phyloP scores from a whole-genome alignment of 352 stramenopile genomes.

The Phytophthora kernoviae region DNA sequence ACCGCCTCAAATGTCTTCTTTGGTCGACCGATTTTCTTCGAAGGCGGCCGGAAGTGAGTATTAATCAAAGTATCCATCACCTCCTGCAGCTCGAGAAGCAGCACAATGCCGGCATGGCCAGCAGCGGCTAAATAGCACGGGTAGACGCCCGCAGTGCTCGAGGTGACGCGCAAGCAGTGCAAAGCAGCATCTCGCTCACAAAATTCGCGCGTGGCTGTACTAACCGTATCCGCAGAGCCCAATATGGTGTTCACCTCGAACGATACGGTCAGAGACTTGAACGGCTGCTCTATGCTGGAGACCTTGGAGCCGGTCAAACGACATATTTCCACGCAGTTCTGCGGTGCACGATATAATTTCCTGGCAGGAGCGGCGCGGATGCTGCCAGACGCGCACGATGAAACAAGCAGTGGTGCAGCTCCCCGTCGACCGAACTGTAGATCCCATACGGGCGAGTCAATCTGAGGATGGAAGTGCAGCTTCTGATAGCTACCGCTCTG shows the following conservation, averaged over 20 bases:
- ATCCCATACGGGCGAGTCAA: constrained; percentile 87
- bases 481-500: constrained; percentile 84
- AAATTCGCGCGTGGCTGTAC: constrained; percentile 60
- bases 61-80: constrained; percentile 58
- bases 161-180: constrained; percentile 69
- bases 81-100: constrained; percentile 73
- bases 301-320: constrained; percentile 59
- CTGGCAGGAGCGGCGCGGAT: constrained; percentile 68
- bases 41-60: constrained; percentile 54
- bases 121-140: constrained; percentile 70
- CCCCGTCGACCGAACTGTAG: constrained; percentile 61
- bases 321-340: constrained; percentile 77
- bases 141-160: constrained; percentile 38
- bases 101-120: constrained; percentile 74
- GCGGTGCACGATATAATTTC: constrained; percentile 62
- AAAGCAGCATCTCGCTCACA: constrained; percentile 78
- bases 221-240: constrained; percentile 46
- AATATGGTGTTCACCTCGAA: constrained; percentile 56
- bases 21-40: constrained; percentile 60
- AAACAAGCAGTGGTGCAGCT: constrained; percentile 56
- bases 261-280: constrained; percentile 59
- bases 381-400: constrained; percentile 70
- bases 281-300: constrained; percentile 52
- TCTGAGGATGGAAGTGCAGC: constrained; percentile 81
- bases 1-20: constrained; percentile 42